Conservation (phyloP, 345 rosid species). For the Melaleuca alternifolia region DNA sequence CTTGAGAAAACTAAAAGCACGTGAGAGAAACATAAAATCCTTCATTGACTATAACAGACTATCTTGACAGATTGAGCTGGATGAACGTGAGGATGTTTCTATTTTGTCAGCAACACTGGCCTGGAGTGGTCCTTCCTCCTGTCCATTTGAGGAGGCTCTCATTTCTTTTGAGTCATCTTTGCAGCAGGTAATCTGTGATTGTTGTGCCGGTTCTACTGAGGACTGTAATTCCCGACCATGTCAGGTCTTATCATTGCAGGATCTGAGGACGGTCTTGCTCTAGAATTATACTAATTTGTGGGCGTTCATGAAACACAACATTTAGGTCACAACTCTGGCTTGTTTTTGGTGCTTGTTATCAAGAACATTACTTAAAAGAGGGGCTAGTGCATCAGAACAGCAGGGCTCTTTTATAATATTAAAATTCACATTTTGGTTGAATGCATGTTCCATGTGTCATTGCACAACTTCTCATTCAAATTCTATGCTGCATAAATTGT, state of each 20-base stretch:
- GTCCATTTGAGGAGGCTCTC: conserved; percentile 49
- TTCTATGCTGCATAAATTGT: not conserved
- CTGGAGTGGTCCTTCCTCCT: conserved; percentile 47
- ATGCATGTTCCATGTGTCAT: not conserved
- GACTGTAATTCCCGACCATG: not conserved
- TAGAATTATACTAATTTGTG: not conserved
- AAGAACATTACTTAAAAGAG: not conserved
- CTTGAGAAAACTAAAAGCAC: not conserved
- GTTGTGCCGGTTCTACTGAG: not conserved
- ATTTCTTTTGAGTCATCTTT: conserved; percentile 45
- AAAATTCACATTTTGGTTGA: not conserved
- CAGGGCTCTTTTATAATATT: not conserved
- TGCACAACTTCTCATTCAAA: not conserved
- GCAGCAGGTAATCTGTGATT: conserved; percentile 37
- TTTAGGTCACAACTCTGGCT: not conserved
- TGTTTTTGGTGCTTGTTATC: not conserved
- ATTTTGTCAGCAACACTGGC: conserved; percentile 62
- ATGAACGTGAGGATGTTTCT: conserved; percentile 53
- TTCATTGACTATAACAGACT: not conserved
- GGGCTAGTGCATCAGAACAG: not conserved
- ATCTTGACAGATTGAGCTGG: conserved; percentile 68
- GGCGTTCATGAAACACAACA: not conserved
- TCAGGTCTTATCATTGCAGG: not conserved
- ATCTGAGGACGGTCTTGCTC: not conserved
- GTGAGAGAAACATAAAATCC: not conserved